Evolutionary conservation across 2,329 filamentous ascomycete species (phyloP), one percentile per base, ranked within the genome.

Genomic region (Phialophora tarda): DNA sequence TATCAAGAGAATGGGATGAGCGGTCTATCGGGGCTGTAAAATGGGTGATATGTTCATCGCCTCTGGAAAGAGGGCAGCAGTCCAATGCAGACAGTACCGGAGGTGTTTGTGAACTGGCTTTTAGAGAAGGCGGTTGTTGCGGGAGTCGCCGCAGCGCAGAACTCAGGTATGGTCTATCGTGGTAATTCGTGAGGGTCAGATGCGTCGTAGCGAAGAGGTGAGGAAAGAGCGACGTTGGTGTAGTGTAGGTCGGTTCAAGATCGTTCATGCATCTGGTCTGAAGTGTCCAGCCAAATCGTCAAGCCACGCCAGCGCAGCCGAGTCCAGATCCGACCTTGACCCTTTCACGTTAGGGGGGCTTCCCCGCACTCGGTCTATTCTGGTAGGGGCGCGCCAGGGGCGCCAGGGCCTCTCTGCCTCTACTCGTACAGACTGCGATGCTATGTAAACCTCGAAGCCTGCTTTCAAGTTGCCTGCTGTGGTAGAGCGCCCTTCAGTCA

Each of bases 291-390:
- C 38, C 38, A 8, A 44, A 44, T 44, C 38, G 24, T 55, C 14
- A n/a, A 55, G 53, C 53, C 53, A 55, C 24, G 28, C 53, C 53
- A 55, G n/a, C 28, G 53, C 53, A 55, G 53, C 53, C 53, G 28
- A 55, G 53, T 55, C 50, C 53, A 55, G 53, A 24, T 21, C 34
- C 28, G 14, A 21, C 24, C 24, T 32, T 30, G 28, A 32, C 26
- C 53, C 26, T 17, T 30, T 34, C 28, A 21, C 23, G 53, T 34
- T 30, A 21, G 24, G 28, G 24, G n/a, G 23, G 14, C 17, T 30
- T 55, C 53, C 53, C 53, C 53, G 53, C 53, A 55, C 53, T 34
- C 53, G 24, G 34, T 55, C 26, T 32, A 55, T 3, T 26, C 7
- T 26, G 21, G 47, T 23, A 44, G 38, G 38, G 38, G 38, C 38